These are phyloP conservation scores for Lotus japonicus DNA, from an alignment of 306 rosid species.

Conservation along the genomic window DNA sequence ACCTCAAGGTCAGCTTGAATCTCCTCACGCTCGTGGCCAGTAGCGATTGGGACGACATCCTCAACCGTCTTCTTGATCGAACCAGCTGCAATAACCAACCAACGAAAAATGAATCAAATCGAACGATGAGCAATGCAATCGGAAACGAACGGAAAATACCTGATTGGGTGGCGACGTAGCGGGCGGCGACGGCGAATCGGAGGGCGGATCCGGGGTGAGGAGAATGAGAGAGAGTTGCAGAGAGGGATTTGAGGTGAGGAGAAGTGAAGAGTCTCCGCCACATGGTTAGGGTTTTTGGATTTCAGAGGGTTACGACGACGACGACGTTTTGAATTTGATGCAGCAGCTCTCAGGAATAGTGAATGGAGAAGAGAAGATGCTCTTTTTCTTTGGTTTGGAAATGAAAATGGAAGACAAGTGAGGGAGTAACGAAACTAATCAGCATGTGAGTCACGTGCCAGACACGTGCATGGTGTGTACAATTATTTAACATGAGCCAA, in stretches of 20 bases:
- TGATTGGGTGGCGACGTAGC: constrained; percentile 24
- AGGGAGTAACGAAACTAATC: too few species aligned
- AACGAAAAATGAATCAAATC: background rate
- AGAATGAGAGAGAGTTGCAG: constrained; percentile 17
- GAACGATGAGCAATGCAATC: background rate
- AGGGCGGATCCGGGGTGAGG: constrained; percentile 38
- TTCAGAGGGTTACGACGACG: constrained; percentile 3
- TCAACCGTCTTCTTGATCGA: constrained; percentile 61
- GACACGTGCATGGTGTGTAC: too few species aligned
- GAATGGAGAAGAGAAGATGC: background rate
- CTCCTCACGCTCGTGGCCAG: constrained; percentile 97
- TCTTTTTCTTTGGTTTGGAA: too few species aligned
- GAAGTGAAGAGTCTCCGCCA: constrained; percentile 74
- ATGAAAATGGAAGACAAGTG: too few species aligned
- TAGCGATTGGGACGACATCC: constrained; percentile 84
- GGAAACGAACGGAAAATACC: background rate
- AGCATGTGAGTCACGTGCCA: too few species aligned
- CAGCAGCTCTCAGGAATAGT: too few species aligned
- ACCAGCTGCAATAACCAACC: constrained; percentile 17
- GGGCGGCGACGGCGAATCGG: background rate
- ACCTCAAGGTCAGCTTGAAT: constrained; percentile 77
- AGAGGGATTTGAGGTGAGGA: constrained; percentile 66
- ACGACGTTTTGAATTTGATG: too few species aligned
- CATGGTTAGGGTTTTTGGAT: constrained; percentile 31
- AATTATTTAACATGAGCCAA: too few species aligned